Base-by-base conservation (phyloP, 495 filamentous ascomycete genomes). In the Penicillium odoratum region DNA sequence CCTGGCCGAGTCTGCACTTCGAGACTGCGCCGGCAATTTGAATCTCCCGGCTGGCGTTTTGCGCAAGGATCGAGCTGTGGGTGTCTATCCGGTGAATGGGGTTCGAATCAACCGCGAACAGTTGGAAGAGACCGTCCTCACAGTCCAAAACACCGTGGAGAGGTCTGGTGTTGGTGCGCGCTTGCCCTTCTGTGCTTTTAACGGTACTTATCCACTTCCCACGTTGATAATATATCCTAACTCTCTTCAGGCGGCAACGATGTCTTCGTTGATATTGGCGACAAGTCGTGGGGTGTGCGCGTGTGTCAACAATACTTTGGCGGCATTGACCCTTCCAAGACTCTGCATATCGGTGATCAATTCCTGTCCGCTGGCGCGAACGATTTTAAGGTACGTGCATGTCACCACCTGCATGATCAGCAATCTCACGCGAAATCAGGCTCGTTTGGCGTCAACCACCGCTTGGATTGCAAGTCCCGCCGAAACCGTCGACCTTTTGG, bases 261-360 rank as follows among this genome's bases (percentile, higher is more conserved):
- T 68, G 91, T 97, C 25, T 99, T 99, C 68, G 93, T 99, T 38
- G 95, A 99, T 73, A 97, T 99, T 63, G 95, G 95, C 48, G 95
- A 99, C 71, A 99, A 99, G 69, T 88, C 88, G 42, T 93, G 91
- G 86, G 95, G 95, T 57, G 95, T 99, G 25, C 77, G 89, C 10
- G 91, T 89, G 0, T 96, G 91, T 56, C 94, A 98, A 76, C 79
- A 83, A n/a, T 99, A 92, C 75, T 96, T 98, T 64, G 90, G 87
- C 6, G 83, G 81, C 9, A 87, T 90, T 50, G 80, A 82, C 40
- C 85, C 80, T 13, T 71, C 75, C 46, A 83, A 81, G 60, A 91
- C 88, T 0, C 74, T 96, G 47, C 93, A 97, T 69, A 88, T 97
- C 30, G 92, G 93, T 29, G 94, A 99, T 70, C 94, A 99, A 75